Evolutionary conservation across 2,329 filamentous ascomycete species (phyloP).

Genomic region (Blastomyces gilchristii): DNA sequence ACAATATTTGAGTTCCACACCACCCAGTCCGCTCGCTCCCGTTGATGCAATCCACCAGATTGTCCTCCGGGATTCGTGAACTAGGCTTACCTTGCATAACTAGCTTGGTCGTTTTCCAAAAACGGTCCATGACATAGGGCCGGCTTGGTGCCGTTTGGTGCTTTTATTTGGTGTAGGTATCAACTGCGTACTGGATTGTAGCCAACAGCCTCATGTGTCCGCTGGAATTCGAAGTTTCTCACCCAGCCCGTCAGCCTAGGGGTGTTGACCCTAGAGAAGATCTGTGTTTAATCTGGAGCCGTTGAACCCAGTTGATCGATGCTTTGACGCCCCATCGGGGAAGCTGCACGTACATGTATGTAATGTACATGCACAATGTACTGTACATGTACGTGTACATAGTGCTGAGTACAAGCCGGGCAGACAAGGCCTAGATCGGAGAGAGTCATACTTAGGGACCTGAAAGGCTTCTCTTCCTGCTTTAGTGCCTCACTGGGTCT

Average conservation of each 20-base stretch:
- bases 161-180: neutral
- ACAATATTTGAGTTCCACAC: neutral
- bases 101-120: neutral
- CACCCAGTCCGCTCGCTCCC: neutral
- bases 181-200: neutral
- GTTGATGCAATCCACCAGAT: neutral
- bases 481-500: neutral
- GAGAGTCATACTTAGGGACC: neutral
- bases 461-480: neutral
- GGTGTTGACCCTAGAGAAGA: neutral
- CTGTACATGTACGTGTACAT: too few relatives aligned
- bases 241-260: neutral
- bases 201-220: neutral
- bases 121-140: neutral
- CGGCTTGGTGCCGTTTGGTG: neutral
- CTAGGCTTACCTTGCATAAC: conserved; percentile 2
- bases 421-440: neutral
- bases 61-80: neutral
- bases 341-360: neutral
- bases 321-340: neutral
- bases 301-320: neutral
- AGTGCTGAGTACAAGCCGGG: too few relatives aligned
- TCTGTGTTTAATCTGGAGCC: neutral
- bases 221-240: neutral
- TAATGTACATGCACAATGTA: too few relatives aligned